phyloP scores from a whole-genome alignment of 148 eudicot genomes.

The Rheum nobile region DNA sequence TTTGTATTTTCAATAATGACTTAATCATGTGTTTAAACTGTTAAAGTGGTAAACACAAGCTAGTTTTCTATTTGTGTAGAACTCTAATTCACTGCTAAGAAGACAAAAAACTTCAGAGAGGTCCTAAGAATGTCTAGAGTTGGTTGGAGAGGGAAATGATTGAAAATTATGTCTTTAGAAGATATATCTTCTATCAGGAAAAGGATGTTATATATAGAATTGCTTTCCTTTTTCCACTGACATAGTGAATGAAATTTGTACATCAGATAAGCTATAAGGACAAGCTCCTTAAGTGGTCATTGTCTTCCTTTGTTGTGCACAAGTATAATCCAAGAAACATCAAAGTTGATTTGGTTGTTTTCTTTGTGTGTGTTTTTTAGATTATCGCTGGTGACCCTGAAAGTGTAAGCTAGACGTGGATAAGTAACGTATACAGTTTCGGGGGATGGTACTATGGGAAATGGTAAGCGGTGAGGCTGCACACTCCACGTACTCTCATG shows the following conservation, averaged over 20 bases:
- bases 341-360: not conserved
- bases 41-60: too few relatives aligned
- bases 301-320: not conserved
- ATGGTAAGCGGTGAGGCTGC: slow-evolving; percentile 85
- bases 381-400: slow-evolving; percentile 92
- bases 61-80: not conserved
- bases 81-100: not conserved
- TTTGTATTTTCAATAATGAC: not conserved
- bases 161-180: too few relatives aligned
- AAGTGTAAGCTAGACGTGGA: slow-evolving; percentile 76
- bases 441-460: slow-evolving; percentile 94
- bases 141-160: not conserved
- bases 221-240: too few relatives aligned
- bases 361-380: slow-evolving; percentile 26
- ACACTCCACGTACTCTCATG: slow-evolving; percentile 79
- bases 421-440: slow-evolving; percentile 86
- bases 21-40: not conserved
- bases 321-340: not conserved
- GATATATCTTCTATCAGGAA: too few relatives aligned
- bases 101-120: not conserved
- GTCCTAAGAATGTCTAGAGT: not conserved
- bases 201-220: not conserved
- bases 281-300: too few relatives aligned
- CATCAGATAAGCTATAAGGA: too few relatives aligned
- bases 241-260: too few relatives aligned